Conservation (phyloP, 2,329 filamentous ascomycete genomes). For the Helminthosporium solani region DNA sequence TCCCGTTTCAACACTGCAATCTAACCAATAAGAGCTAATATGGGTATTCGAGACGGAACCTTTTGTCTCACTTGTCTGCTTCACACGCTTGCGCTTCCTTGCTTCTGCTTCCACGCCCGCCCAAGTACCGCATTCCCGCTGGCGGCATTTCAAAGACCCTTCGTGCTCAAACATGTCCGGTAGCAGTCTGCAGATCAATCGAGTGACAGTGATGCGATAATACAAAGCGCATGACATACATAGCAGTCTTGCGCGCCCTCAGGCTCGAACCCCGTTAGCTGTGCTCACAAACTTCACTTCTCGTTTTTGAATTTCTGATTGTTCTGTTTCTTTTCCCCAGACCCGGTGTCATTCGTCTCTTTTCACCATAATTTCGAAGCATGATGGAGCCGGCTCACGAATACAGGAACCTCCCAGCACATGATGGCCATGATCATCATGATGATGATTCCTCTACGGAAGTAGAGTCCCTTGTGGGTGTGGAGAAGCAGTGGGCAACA, state of each 20-base stretch:
- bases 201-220: conserved; percentile 11
- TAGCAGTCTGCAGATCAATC: conserved; percentile 12
- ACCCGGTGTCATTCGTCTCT: conserved; percentile 23
- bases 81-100: conserved; percentile 13
- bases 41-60: conserved; percentile 14
- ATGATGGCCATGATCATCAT: conserved; percentile 27
- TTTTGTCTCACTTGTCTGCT: conserved; percentile 5
- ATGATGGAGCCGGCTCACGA: conserved; percentile 35
- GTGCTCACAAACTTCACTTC: conserved; percentile 25
- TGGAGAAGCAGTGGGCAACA: conserved; percentile 28
- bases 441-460: conserved; percentile 38
- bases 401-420: conserved; percentile 28
- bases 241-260: conserved; percentile 1
- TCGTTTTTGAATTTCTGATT: conserved; percentile 1
- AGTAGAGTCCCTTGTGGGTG: conserved; percentile 34
- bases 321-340: conserved; percentile 2
- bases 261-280: conserved; percentile 27
- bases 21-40: conserved; percentile 25
- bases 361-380: conserved; percentile 1
- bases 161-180: conserved; percentile 23
- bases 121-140: conserved; percentile 6
- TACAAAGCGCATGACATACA: conserved; percentile 3
- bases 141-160: conserved; percentile 13
- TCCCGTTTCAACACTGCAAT: conserved; percentile 25
- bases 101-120: not conserved